Percentiles rank a stretch among this genome's conserved stretches.
Conservation (phyloP, 1,139 yeast genomes). For the Yamadazyma triangularis region DNA sequence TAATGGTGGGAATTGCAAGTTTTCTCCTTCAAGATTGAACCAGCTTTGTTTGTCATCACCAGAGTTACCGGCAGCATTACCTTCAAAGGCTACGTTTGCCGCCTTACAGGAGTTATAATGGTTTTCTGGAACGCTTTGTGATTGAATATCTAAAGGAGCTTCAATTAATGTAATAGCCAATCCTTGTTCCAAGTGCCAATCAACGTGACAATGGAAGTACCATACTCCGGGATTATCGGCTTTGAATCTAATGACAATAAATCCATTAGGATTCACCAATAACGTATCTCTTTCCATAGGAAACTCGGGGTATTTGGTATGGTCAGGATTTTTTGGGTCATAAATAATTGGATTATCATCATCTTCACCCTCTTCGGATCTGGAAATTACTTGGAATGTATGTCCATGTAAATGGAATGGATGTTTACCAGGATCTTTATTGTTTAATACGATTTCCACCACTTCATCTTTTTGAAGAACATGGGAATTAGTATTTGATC, state of each 20-base stretch:
- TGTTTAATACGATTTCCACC: constrained; percentile 65
- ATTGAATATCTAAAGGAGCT: constrained; percentile 54
- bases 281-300: constrained; percentile 74
- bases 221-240: constrained; percentile 62
- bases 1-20: constrained; percentile 55
- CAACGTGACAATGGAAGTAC: constrained; percentile 65
- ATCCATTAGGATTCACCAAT: constrained; percentile 62
- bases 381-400: constrained; percentile 56
- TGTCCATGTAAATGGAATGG: constrained; percentile 92
- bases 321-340: constrained; percentile 29
- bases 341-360: constrained; percentile 34
- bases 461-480: constrained; percentile 67
- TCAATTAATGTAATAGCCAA: constrained; percentile 49
- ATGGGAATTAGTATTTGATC: constrained; percentile 70
- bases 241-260: constrained; percentile 54
- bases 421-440: constrained; percentile 71
- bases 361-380: constrained; percentile 32
- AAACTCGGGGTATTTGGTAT: constrained; percentile 33
- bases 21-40: constrained; percentile 68
- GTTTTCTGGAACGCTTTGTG: constrained; percentile 46
- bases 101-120: constrained; percentile 59
- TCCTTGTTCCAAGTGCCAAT: constrained; percentile 64
- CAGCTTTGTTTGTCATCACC: constrained; percentile 39
- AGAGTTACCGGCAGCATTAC: constrained; percentile 84
- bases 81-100: constrained; percentile 45